phyloP scores from a whole-genome alignment of 805 yeast genomes.

The Nakazawaea holstii region DNA sequence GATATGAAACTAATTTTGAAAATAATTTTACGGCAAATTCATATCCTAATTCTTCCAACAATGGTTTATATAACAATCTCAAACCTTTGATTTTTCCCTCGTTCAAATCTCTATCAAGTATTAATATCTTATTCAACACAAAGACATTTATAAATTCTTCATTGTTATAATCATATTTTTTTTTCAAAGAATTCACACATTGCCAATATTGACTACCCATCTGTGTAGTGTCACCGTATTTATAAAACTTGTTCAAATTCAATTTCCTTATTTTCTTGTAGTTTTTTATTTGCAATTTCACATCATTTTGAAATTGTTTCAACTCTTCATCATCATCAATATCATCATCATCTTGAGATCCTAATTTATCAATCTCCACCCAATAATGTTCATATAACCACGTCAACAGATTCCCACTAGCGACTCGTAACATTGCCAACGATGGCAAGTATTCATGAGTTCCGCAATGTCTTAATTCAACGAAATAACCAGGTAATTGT shows the following conservation, averaged over 20 bases:
- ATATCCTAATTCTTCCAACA: slow-evolving; percentile 32
- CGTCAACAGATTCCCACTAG: slow-evolving; percentile 52
- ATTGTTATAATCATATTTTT: slow-evolving; percentile 22
- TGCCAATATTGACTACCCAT: slow-evolving; percentile 39
- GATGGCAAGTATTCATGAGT: slow-evolving; percentile 87
- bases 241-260: slow-evolving; percentile 32
- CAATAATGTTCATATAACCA: slow-evolving; percentile 81
- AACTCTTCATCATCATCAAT: slow-evolving; percentile 16
- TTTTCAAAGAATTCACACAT: slow-evolving; percentile 24
- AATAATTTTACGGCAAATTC: slow-evolving; percentile 34
- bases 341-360: slow-evolving; percentile 10
- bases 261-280: slow-evolving; percentile 47
- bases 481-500: slow-evolving; percentile 74
- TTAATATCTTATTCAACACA: slow-evolving; percentile 22
- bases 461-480: slow-evolving; percentile 83
- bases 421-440: slow-evolving; percentile 58
- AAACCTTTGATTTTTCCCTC: slow-evolving; percentile 27
- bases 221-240: slow-evolving; percentile 38
- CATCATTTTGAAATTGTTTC: slow-evolving; percentile 1
- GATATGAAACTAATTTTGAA: slow-evolving; percentile 22
- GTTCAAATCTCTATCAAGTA: slow-evolving; percentile 26
- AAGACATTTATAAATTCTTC: slow-evolving; percentile 26
- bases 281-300: slow-evolving; percentile 33
- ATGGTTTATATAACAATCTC: slow-evolving; percentile 37
- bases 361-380: slow-evolving; percentile 32